Percentiles rank a stretch among this genome's conserved stretches.
phyloP scores from a whole-genome alignment of 2,329 filamentous ascomycete genomes.

The Albophoma yamanashiensis region DNA sequence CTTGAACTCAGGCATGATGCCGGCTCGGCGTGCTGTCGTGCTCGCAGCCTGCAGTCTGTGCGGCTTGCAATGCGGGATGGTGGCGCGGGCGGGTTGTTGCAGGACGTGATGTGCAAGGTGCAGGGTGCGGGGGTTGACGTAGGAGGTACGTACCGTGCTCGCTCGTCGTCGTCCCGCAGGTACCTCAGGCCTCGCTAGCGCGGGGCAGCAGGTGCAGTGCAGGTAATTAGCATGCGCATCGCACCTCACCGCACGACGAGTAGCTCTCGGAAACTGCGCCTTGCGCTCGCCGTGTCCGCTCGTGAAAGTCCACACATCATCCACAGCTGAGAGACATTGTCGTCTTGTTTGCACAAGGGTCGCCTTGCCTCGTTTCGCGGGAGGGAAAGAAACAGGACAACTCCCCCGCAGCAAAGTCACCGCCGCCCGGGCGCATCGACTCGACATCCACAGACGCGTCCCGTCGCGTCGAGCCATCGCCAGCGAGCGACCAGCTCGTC shows the following conservation, averaged over 20 bases:
- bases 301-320: not conserved
- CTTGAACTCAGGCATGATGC: constrained; percentile 35
- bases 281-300: not conserved
- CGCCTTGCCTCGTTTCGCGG: not conserved
- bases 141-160: not conserved
- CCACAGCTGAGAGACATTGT: not conserved
- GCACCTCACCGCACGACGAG: too few species aligned
- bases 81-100: not conserved
- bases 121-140: not conserved
- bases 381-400: not conserved
- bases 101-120: not conserved
- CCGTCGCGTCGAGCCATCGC: constrained; percentile 7
- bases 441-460: constrained; percentile 2
- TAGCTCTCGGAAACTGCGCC: not conserved
- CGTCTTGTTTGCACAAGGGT: not conserved
- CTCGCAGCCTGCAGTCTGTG: not conserved
- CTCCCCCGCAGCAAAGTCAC: not conserved
- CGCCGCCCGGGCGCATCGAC: not conserved
- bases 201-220: not conserved
- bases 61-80: not conserved
- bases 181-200: not conserved
- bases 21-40: not conserved
- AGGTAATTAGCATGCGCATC: too few species aligned
- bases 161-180: too few species aligned
- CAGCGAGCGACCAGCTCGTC: constrained; percentile 1